Evolutionary conservation across 169 alveolate genomes (phyloP), one percentile per base, ranked within the genome.

Genomic region (Ichthyophthirius multifiliis): DNA sequence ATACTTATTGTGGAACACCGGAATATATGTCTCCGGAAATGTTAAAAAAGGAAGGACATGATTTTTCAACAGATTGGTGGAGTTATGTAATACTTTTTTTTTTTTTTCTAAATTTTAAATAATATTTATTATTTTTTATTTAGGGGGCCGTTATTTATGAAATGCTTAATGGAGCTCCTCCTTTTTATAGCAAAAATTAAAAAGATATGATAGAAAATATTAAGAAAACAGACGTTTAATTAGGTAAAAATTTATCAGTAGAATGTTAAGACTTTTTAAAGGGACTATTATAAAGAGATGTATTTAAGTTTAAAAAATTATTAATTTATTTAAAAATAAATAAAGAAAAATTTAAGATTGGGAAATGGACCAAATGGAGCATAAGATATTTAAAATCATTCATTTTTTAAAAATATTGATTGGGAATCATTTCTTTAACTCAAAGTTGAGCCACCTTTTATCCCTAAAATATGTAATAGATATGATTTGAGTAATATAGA

Each of bases 111-210:
- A 79, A 77, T 41, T 81, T 77, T 75, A 63, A 48, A 16, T 16
- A 16, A 65, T 43, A 30, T 18, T 85, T 83, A 34, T 88, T 83
- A 43, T 82, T 48, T 47, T 78, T 76, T 48, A 55, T 44, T 67
- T 45, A 63, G 16, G 92, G 92, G 18, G 77, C 83, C 9, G 35
- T 82, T 5, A 47, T 88, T 2, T 88, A 82, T 79, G 93, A 88
- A 65, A 75, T 88, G 85, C 84, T 88, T 30, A 23, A 65, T 18
- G 93, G 93, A 10, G 67, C 65, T 23, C 83, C 88, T 15, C 88
- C 88, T 10, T 46, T 37, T 45, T 79, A 65, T 77, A 16, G 10
- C 0, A 64, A 77, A 46, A 35, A 77, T 31, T 64, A 77, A 64
- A 67, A 63, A 30, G 23, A 32, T n/a, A 78, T 43, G 76, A 31